Evolutionary conservation across 495 filamentous ascomycete species (phyloP).

Genomic region (Tuber aestivum): DNA sequence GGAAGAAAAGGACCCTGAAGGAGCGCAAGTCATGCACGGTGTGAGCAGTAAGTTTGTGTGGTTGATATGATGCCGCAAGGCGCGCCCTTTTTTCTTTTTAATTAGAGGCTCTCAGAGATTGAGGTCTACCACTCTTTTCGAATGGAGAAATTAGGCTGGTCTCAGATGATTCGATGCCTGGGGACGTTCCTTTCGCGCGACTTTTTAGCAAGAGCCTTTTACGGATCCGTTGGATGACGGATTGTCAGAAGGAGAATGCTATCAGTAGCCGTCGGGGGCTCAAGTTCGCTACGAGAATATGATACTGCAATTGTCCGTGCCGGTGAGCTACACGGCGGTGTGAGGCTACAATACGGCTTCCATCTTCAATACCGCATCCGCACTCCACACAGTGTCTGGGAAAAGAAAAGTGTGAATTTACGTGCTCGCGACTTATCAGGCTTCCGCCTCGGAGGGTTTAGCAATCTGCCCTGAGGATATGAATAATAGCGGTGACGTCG

Average conservation of each 20-base stretch:
- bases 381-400: background rate
- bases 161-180: background rate
- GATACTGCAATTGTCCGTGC: background rate
- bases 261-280: background rate
- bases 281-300: background rate
- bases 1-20: background rate
- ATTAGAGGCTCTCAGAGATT: background rate
- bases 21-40: background rate
- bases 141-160: background rate
- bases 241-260: background rate
- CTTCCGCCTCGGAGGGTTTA: background rate
- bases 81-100: background rate
- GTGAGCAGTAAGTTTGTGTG: background rate
- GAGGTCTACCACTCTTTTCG: background rate
- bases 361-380: background rate
- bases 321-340: background rate
- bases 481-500: background rate
- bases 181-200: background rate
- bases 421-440: background rate
- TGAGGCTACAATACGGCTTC: background rate
- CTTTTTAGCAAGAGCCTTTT: background rate
- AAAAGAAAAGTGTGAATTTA: background rate
- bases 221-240: background rate
- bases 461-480: background rate
- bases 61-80: background rate